Evolutionary conservation across 805 yeast genomes (phyloP).

Genomic region (Hanseniaspora lindneri): DNA sequence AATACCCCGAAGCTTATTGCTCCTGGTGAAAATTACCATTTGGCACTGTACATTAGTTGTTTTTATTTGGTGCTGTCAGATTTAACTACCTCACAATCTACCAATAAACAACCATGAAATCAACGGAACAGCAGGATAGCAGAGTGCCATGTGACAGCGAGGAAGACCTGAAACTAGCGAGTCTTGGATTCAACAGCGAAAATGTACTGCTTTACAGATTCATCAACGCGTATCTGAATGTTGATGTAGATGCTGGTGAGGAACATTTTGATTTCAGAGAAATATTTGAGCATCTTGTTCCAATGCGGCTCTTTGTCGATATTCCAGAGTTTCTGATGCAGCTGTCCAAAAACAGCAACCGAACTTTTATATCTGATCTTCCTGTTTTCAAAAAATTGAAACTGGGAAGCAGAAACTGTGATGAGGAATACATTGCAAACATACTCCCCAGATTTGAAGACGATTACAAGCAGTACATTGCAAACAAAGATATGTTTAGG

Average conservation of each 20-base stretch:
- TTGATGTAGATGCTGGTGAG: neutral
- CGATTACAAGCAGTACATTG: neutral
- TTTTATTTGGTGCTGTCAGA: too few relatives aligned
- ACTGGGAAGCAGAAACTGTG: neutral
- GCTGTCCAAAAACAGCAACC: neutral
- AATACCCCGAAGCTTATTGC: too few relatives aligned
- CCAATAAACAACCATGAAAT: too few relatives aligned
- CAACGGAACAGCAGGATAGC: too few relatives aligned
- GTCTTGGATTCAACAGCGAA: neutral
- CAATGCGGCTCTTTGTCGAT: conserved; percentile 7
- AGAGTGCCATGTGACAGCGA: too few relatives aligned
- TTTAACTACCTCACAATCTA: too few relatives aligned
- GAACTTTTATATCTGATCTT: neutral
- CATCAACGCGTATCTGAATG: neutral
- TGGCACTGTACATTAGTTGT: too few relatives aligned
- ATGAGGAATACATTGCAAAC: neutral
- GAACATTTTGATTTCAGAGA: neutral
- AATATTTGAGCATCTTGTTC: conserved; percentile 1
- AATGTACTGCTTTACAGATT: neutral
- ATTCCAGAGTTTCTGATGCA: neutral
- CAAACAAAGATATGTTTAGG: neutral
- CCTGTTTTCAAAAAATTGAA: conserved; percentile 13
- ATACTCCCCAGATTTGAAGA: neutral
- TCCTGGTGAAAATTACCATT: too few relatives aligned
- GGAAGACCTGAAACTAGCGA: neutral